Base-by-base conservation (phyloP, 2,329 filamentous ascomycete genomes). In the Penicillium sp. region DNA sequence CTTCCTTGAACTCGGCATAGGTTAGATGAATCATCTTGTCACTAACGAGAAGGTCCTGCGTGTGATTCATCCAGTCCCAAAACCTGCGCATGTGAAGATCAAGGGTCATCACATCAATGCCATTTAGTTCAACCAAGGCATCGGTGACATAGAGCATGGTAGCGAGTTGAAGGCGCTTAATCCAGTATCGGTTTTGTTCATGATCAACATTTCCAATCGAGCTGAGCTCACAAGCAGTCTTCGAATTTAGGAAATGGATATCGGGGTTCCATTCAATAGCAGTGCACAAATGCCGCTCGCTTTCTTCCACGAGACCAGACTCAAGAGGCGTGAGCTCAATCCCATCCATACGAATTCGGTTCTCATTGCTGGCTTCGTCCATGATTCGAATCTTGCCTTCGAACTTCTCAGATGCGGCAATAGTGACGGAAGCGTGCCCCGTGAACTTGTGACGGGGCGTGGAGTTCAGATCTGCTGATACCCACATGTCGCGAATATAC, bases 401-500 rank as follows among this genome's bases (percentile, higher is more conserved):
- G 4, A 55, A 55, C 20, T 58, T 63, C 5, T 50, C 55, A 14
- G 46, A 49, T 2, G 14, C 30, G 1, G 25, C 31, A 18, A 33
- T 14, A 10, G 52, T 40, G 0, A 63, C 58, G 20, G 60, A 61
- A 42, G 65, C 62, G 56, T 67, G 53, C 10, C 61, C 66, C 4
- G 43, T 57, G 14, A 69, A 68, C 9, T 28, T 55, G 16, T 60
- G 47, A 3, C 51, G 48, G 3, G 63, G 57, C 0, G 50, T 30
- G 18, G 58, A 57, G 10, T 53, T 56, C 28, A 69, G 53, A 14
- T 61, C 55, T 3, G 61, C 55, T 9, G 68, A 69, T 30, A 71
- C 52, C 66, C 67, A 70, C 24, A 67, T 60, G 16, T 71, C 65
- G 7, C 54, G 61, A 30, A 71, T 64, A 28, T 62, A 69, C 3